Evolutionary conservation across 805 yeast genomes (phyloP).

Genomic region (Candida orba): DNA sequence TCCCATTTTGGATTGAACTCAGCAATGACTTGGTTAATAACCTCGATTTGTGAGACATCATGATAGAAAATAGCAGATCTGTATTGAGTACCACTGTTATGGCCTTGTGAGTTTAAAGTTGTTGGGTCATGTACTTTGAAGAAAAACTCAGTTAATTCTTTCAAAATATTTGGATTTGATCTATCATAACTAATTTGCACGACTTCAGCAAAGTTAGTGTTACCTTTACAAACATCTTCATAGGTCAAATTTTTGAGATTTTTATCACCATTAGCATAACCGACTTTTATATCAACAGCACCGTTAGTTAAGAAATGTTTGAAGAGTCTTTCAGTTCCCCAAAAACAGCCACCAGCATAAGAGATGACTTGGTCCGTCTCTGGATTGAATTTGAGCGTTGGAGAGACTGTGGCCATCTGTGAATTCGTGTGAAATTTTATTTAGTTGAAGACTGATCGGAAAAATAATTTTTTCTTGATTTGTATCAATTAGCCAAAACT

Average conservation of each 20-base stretch:
- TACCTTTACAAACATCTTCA: slow-evolving; percentile 65
- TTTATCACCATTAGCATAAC: slow-evolving; percentile 74
- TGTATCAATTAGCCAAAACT: background rate
- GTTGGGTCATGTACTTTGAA: slow-evolving; percentile 95
- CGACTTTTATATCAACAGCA: slow-evolving; percentile 72
- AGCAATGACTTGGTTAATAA: slow-evolving; percentile 40
- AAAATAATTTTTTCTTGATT: too few relatives aligned
- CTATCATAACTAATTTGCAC: slow-evolving; percentile 71
- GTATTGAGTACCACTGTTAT: slow-evolving; percentile 85
- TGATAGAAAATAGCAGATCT: slow-evolving; percentile 75
- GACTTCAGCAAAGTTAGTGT: slow-evolving; percentile 74
- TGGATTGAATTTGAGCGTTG: slow-evolving; percentile 33
- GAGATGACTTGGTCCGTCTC: slow-evolving; percentile 49
- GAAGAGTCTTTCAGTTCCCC: slow-evolving; percentile 87
- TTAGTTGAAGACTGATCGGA: too few relatives aligned
- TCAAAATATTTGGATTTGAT: slow-evolving; percentile 52
- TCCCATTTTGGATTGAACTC: slow-evolving; percentile 65
- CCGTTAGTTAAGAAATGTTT: slow-evolving; percentile 63
- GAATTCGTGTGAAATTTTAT: too few relatives aligned
- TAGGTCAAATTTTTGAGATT: slow-evolving; percentile 46
- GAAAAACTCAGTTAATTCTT: slow-evolving; percentile 71
- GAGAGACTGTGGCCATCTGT: slow-evolving; percentile 28
- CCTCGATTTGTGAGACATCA: slow-evolving; percentile 34
- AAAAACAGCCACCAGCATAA: slow-evolving; percentile 66
- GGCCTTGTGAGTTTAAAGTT: slow-evolving; percentile 74